phyloP scores from a whole-genome alignment of 1,139 yeast species.

The Maudiozyma humilis region DNA sequence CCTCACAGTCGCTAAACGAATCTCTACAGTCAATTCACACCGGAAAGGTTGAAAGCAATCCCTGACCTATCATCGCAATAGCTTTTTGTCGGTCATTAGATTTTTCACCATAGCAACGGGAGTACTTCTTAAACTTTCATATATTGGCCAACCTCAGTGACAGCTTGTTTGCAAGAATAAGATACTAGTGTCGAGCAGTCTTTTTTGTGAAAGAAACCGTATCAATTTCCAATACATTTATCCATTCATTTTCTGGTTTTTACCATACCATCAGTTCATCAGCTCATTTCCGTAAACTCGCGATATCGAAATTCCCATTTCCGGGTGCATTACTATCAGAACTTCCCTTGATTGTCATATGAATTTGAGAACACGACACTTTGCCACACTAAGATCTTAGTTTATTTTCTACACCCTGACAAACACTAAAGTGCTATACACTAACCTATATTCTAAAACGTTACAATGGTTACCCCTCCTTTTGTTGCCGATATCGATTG shows the following conservation, averaged over 20 bases:
- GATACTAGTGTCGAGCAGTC: too few species aligned
- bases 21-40: neutral
- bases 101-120: neutral
- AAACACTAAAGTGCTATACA: neutral
- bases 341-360: neutral
- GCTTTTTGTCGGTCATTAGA: neutral
- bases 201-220: too few species aligned
- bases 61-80: neutral
- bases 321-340: neutral
- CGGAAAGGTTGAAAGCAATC: neutral
- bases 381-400: neutral
- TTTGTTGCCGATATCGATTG: neutral
- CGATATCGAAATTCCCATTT: too few species aligned
- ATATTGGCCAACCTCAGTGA: neutral
- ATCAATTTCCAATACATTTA: too few species aligned
- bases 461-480: constrained; percentile 3
- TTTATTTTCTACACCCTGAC: neutral
- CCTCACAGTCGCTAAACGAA: too few species aligned
- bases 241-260: too few species aligned
- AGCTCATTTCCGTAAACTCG: too few species aligned
- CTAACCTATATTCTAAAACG: neutral
- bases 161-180: neutral
- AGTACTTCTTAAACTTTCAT: neutral
- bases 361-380: neutral
- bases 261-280: too few species aligned